Percentiles rank a stretch among this genome's conserved stretches.
Evolutionary conservation across 2,329 filamentous ascomycete genomes (phyloP).

Genomic region (Penicillium sp.): DNA sequence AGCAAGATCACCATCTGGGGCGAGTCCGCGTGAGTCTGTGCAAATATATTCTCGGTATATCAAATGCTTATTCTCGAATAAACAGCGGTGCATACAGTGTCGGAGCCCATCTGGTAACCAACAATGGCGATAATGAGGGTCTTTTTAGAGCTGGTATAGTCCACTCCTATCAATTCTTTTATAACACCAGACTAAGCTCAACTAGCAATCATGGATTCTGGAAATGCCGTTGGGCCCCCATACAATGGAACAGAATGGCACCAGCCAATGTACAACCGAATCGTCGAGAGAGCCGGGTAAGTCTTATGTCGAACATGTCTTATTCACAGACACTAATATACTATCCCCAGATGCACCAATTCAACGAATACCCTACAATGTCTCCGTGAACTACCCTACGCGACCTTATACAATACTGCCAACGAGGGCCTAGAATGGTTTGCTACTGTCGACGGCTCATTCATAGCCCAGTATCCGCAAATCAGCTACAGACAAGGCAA

Average conservation of each 20-base stretch:
- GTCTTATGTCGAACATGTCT: neutral
- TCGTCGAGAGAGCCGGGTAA: constrained; percentile 28
- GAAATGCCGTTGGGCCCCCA: constrained; percentile 31
- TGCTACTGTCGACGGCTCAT: constrained; percentile 55
- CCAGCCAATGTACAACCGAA: constrained; percentile 34
- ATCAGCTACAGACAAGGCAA: constrained; percentile 56
- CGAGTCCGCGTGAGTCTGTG: constrained; percentile 31
- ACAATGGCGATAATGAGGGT: constrained; percentile 30
- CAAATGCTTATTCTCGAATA: neutral
- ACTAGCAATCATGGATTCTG: constrained; percentile 34
- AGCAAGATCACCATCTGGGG: constrained; percentile 38
- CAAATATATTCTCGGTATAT: neutral
- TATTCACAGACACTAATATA: neutral
- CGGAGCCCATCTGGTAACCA: constrained; percentile 31
- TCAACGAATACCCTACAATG: constrained; percentile 29
- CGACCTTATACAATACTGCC: constrained; percentile 23
- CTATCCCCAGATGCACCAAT: constrained; percentile 23
- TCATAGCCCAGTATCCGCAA: constrained; percentile 54
- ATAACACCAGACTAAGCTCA: neutral
- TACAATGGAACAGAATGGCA: constrained; percentile 36
- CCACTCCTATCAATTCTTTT: neutral
- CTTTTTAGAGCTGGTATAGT: constrained; percentile 31
- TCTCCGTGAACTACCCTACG: constrained; percentile 29
- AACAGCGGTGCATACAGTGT: constrained; percentile 34
- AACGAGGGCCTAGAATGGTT: constrained; percentile 33